A percentile compares a stretch with the other conserved stretches of the same genome.
Evolutionary conservation across 2,329 filamentous ascomycete genomes (phyloP).

Genomic region (Hypoxylon sp.): DNA sequence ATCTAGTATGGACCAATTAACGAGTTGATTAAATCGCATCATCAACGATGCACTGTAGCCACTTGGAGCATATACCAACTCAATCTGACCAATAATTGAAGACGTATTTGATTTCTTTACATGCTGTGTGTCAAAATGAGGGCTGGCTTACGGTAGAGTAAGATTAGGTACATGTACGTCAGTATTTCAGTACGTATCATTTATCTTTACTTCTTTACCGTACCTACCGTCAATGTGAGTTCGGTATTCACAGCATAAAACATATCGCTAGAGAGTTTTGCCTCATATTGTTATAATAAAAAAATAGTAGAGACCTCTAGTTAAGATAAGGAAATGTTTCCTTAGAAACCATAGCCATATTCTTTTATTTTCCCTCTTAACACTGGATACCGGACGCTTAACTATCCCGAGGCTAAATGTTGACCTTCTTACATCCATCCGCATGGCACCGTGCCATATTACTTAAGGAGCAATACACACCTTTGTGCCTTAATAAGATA

Average conservation of each 20-base stretch:
- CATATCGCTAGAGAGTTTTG: background rate
- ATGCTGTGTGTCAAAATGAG: conserved; percentile 8
- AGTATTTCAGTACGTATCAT: background rate
- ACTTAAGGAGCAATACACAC: background rate
- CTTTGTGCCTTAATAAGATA: background rate
- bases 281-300: background rate
- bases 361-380: background rate
- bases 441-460: background rate
- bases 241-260: background rate
- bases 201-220: too few relatives aligned
- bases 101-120: conserved; percentile 28
- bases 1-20: conserved; percentile 12
- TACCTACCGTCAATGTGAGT: background rate
- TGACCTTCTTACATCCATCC: background rate
- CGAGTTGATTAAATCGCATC: conserved; percentile 14
- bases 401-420: background rate
- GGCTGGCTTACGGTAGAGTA: background rate
- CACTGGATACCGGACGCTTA: background rate
- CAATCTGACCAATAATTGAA: conserved; percentile 26
- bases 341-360: background rate
- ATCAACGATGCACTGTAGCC: conserved; percentile 7
- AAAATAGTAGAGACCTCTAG: background rate
- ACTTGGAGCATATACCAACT: conserved; percentile 2
- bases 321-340: background rate
- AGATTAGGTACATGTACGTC: background rate